Percentiles rank a stretch among this genome's conserved stretches.
Conservation (phyloP, 345 rosid genomes). For the Sisymbrium altissimum region DNA sequence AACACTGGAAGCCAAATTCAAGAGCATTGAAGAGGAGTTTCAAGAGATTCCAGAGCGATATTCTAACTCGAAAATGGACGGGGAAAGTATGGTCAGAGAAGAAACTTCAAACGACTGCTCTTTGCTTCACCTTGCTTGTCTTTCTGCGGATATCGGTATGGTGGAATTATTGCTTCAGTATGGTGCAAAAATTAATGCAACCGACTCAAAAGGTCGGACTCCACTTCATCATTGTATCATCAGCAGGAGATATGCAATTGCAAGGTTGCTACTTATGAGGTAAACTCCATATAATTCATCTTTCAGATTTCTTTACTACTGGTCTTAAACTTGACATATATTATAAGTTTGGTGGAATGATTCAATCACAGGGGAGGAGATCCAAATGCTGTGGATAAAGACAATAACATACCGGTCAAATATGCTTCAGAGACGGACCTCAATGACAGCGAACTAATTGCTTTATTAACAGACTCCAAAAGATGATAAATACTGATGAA, state of each 20-base stretch:
- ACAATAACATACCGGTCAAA: slow-evolving; percentile 43
- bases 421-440: slow-evolving; percentile 43
- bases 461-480: slow-evolving; percentile 40
- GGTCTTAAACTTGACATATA: not conserved
- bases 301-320: not conserved
- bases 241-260: slow-evolving; percentile 49
- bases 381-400: slow-evolving; percentile 46
- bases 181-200: slow-evolving; percentile 61
- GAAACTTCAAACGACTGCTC: slow-evolving; percentile 54
- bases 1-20: slow-evolving; percentile 28
- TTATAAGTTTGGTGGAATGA: not conserved
- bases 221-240: slow-evolving; percentile 62
- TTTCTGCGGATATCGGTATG: slow-evolving; percentile 71
- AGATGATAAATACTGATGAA: slow-evolving; percentile 27
- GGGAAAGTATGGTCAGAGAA: slow-evolving; percentile 36
- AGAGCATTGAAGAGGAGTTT: slow-evolving; percentile 43
- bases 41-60: slow-evolving; percentile 35
- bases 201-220: slow-evolving; percentile 52
- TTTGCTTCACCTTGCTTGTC: slow-evolving; percentile 79
- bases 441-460: slow-evolving; percentile 42
- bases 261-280: slow-evolving; percentile 66
- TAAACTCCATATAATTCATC: slow-evolving; percentile 14
- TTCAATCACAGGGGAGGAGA: slow-evolving; percentile 61
- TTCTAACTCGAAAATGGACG: slow-evolving; percentile 25
- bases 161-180: slow-evolving; percentile 73